Evolutionary conservation across 305 asterid species (phyloP), one percentile per base, ranked within the genome.

Genomic region (Fraxinus floribunda): DNA sequence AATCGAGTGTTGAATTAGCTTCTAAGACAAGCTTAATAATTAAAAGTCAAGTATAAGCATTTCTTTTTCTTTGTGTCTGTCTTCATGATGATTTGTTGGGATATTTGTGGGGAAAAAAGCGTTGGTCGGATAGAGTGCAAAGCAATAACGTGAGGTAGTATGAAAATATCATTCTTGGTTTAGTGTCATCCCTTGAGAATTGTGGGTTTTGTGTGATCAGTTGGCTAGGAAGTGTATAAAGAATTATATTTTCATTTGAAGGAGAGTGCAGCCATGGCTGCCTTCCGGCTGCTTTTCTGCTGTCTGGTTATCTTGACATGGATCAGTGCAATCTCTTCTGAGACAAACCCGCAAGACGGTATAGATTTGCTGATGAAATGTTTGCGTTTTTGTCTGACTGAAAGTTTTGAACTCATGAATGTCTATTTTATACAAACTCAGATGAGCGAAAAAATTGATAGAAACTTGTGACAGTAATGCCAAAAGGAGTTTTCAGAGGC

Each of bases 321-420:
- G 18, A 73, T 85, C 60, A 80, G 32, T 66, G 82, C 76, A 24
- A 64, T 18, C 26, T 79, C 82, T 77, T 85, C 90, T 34, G 60
- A 15, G 32, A 92, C 97, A 0, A 88, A 93, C 34, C 89, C 97
- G 18, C 90, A 88, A 39, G 98, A 94, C 80, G 93, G 98, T 94
- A 90, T 39, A 57, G 18, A 5, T 39, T 41, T 8, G 11, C 34
- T 4, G 2, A 30, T 57, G 36, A 0, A 0, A 0, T 41, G 49
- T 77, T 10, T 66, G 30, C 9, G 10, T 74, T 46, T 38, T 55
- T 79, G 62, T 30, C 2, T 57, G 7, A 8, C 13, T 72, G 36
- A 22, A 3, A 29, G 78, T 35, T 13, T 1, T 3, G 34, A 22
- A 3, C 34, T 72, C 35, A 66, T 11, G 74, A 66, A 66, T 26